Base-by-base conservation (phyloP, 176 grass and related monocot genomes). In the Hyparrhenia diplandra region DNA sequence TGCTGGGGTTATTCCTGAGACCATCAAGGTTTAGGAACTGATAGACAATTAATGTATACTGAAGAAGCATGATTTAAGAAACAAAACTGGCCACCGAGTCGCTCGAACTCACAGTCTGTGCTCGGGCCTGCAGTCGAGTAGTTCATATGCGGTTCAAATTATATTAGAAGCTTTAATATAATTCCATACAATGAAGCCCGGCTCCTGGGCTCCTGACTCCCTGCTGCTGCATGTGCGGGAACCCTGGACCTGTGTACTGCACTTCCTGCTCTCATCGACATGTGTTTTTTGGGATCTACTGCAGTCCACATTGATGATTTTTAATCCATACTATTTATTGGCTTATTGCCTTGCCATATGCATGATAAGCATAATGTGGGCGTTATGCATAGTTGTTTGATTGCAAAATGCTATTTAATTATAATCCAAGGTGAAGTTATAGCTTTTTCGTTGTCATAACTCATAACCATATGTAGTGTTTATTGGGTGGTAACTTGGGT, bases 1-100 rank as follows among this genome's bases (percentile, higher is more conserved):
- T 27, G 0, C 17, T 35, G 21, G 12, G 59, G 55, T 77, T 67
- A 73, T 73, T 66, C 72, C 17, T 79, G 74, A 68, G 55, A 51
- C 58, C 5, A 11, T 75, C 57, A 32, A 46, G 57, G 30, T 77
- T 86, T 83, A 73, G 29, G 39, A 83, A 65, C 31, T 41, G 39
- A 55, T 84, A 47, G 9, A 34, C 29, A 85, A 21, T 72, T 20
- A 4, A 59, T 64, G 4, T 28, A 39, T 31, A 34, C 36, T 23
- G 0, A 51, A 34, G 30, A 65, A 49, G 17, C 40, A 13, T 32
- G 24, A 5, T 47, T 49, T 52, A 6, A 51, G n/a, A 66, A 51
- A 35, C 5, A 0, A 23, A 31, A 49, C 2, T 13, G 30, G 28
- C 32, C 13, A 39, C 11, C 49, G 18, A 54, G 20, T 31, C 8